Base-by-base conservation (phyloP, 2,329 filamentous ascomycete species). In the Alternaria arbusti region DNA sequence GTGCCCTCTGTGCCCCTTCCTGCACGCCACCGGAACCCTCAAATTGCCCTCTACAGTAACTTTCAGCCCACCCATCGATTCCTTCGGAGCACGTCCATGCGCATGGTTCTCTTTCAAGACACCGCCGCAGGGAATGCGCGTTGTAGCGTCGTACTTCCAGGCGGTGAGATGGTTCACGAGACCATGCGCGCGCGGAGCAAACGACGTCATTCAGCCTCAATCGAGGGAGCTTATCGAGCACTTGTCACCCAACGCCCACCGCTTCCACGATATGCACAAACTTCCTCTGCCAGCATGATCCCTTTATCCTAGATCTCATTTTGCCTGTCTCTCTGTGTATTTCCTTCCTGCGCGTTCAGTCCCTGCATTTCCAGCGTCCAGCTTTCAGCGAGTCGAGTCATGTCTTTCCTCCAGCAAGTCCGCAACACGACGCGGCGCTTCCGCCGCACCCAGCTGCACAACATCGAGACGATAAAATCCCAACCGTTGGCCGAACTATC, bases 401-500 rank as follows among this genome's bases (percentile, higher is more conserved):
- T 78, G 75, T 52, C 66, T 22, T 62, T 61, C 17, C 8, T 65
- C 25, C 25, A 61, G 13, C 36, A 40, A 40, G 3, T 40, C 36
- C 36, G 36, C 36, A 78, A 74, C 47, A 69, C 71, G n/a, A 60
- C 77, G 26, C 70, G 68, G 44, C 74, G 69, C 47, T 74, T 80
- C 12, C 73, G 71, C 52, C 69, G 70, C 49, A 72, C 74, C 2
- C 65, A 76, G 44, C 60, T 59, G 40, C 75, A 89, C 71, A 91
- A 91, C 81, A 74, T 87, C 65, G 76, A 81, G 23, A 89, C 86
- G 12, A 80, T 91, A 63, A 84, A 81, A 64, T 77, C 75, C 22
- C 84, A 86, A 54, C 87, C 89, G 66, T 81, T 91, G 15, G 80
- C 91, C 52, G 95, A 98, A 82, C 88, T 98, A 57, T 97, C 95